Percentiles rank a stretch among this genome's conserved stretches.
Conservation (phyloP, 2,329 filamentous ascomycete species). For the Colletotrichum cordylinicola region DNA sequence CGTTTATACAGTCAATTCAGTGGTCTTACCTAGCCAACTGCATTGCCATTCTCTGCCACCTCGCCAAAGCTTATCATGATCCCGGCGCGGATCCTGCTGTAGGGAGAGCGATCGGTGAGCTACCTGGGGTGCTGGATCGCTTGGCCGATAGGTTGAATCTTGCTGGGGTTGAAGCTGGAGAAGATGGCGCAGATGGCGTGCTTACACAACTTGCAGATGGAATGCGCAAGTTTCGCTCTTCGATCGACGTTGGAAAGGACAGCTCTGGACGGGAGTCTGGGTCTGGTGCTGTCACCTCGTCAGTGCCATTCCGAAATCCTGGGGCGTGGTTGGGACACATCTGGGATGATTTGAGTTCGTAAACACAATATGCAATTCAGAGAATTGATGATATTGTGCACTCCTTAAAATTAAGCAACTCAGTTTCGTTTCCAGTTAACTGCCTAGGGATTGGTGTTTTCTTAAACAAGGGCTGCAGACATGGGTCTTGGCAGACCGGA, state of each 20-base stretch:
- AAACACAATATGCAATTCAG: rapidly evolving
- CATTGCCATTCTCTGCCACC: not conserved
- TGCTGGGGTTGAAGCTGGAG: not conserved
- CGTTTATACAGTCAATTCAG: not conserved
- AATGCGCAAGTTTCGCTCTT: not conserved
- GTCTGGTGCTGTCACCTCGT: rapidly evolving
- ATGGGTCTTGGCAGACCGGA: not conserved
- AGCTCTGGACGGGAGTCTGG: not conserved
- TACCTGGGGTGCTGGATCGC: rapidly evolving
- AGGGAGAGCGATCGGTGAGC: not conserved
- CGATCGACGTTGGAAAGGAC: not conserved
- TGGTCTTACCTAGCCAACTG: not conserved
- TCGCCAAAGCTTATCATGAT: not conserved
- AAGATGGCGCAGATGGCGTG: rapidly evolving
- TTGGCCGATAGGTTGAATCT: rapidly evolving
- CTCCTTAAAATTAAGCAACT: rapidly evolving
- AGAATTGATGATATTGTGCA: not conserved
- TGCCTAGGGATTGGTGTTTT: not conserved
- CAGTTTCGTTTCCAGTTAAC: not conserved
- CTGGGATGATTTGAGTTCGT: not conserved
- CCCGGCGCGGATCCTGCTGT: not conserved
- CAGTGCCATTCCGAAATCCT: not conserved
- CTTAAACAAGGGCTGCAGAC: not conserved
- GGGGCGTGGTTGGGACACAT: not conserved
- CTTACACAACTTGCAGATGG: not conserved